A percentile compares a stretch with the other conserved stretches of the same genome.
These are phyloP conservation scores for Gloeophyllum trabeum DNA, from an alignment of 768 basidiomycete genomes.

Conservation along the genomic window DNA sequence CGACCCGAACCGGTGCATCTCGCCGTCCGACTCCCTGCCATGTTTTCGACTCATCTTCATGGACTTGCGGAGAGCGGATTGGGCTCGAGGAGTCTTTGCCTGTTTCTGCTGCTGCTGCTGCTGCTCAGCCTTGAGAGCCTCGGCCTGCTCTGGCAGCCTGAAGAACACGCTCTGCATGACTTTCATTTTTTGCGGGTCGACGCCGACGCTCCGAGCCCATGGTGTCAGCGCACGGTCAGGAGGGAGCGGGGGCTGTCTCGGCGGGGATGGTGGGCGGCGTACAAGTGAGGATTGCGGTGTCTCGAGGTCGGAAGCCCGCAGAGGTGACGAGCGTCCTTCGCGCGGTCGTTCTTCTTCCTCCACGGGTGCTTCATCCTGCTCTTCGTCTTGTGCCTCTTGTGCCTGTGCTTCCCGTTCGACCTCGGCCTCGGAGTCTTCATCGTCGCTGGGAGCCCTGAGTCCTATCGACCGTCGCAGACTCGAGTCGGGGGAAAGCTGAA, in stretches of 20 bases:
- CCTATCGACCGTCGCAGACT: not conserved
- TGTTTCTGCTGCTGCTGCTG: slow-evolving; percentile 21
- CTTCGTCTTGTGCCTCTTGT: not conserved
- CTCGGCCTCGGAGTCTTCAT: slow-evolving; percentile 25
- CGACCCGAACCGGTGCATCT: no score
- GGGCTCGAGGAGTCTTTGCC: no score
- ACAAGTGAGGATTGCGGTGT: slow-evolving; percentile 23
- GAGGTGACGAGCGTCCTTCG: slow-evolving; percentile 8
- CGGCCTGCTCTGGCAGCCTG: slow-evolving; percentile 63
- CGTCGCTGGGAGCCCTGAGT: slow-evolving; percentile 14
- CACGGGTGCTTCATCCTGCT: not conserved
- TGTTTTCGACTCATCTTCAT: slow-evolving; percentile 51
- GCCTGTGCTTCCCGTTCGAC: slow-evolving; percentile 7
- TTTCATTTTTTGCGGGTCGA: slow-evolving; percentile 84
- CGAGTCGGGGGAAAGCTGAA: slow-evolving; percentile 9
- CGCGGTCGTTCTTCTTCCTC: not conserved
- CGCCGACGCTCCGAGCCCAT: slow-evolving; percentile 62
- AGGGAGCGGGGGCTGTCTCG: slow-evolving; percentile 12
- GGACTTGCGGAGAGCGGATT: no score
- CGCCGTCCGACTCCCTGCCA: slow-evolving; percentile 69
- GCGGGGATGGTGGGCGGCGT: slow-evolving; percentile 14
- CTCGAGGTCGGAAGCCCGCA: slow-evolving; percentile 20
- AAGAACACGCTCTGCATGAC: slow-evolving; percentile 92
- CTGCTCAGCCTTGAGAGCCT: slow-evolving; percentile 36
- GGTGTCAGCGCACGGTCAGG: slow-evolving; percentile 45